phyloP scores from a whole-genome alignment of 768 basidiomycete species.

The Lentinula sp. region DNA sequence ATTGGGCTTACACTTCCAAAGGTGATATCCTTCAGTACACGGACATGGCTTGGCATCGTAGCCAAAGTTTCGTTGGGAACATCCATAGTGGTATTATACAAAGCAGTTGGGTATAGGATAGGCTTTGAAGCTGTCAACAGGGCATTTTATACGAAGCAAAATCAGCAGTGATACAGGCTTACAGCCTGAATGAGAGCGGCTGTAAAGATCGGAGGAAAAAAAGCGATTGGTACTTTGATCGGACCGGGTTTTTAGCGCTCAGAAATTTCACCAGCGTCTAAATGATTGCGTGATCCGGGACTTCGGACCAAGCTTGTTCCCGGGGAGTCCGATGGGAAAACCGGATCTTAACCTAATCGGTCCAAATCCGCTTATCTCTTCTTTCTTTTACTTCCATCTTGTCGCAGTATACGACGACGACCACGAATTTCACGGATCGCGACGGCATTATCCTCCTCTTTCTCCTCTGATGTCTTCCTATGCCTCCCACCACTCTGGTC shows the following conservation, averaged over 20 bases:
- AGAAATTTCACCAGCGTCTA: not conserved
- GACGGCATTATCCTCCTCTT: not conserved
- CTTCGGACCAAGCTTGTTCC: not conserved
- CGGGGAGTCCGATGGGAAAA: not conserved
- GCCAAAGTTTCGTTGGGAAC: slow-evolving; percentile 53
- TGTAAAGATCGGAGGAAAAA: not conserved
- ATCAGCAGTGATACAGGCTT: not conserved
- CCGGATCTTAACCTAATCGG: not conserved
- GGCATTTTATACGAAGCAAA: not conserved
- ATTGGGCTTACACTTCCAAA: slow-evolving; percentile 39
- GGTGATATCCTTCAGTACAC: slow-evolving; percentile 38
- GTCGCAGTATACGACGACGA: not conserved
- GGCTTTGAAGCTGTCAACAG: not conserved
- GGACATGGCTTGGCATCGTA: slow-evolving; percentile 11
- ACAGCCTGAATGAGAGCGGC: not conserved
- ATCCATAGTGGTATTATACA: slow-evolving; percentile 84
- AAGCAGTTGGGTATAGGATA: slow-evolving; percentile 66
- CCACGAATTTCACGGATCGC: not conserved
- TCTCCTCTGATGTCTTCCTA: not conserved
- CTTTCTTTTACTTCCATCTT: not conserved
- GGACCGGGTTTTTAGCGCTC: not conserved
- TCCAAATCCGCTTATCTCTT: not conserved
- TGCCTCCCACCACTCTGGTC: not conserved
- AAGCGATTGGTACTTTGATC: not conserved
- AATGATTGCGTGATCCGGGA: not conserved